Conservation (phyloP, 2,329 filamentous ascomycete genomes). For the Ceratocystis cacaofunesta region DNA sequence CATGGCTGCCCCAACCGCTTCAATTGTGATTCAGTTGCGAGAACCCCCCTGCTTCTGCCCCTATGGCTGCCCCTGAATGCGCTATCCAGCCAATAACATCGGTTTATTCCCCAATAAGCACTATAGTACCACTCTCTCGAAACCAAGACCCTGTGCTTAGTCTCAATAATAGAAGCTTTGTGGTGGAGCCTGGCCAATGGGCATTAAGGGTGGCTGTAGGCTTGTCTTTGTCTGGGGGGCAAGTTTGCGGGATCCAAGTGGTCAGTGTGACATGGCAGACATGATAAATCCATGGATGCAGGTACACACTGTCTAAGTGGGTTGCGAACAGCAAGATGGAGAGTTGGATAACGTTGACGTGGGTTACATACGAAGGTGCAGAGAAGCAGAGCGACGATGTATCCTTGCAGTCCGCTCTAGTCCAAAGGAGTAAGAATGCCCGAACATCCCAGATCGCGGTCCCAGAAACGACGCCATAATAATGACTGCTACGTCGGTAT, state of each 20-base stretch:
- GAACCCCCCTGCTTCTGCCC: background rate
- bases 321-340: background rate
- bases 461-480: background rate
- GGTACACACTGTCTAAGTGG: background rate
- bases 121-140: background rate
- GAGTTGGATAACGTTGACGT: background rate
- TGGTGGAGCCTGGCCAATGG: background rate
- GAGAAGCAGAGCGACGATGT: background rate
- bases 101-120: background rate
- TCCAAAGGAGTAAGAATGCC: background rate
- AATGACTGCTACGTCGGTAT: background rate
- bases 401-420: background rate
- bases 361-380: background rate
- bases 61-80: background rate
- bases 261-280: background rate
- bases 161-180: background rate
- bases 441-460: background rate
- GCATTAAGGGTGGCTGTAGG: background rate
- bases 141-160: background rate
- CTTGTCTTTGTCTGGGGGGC: background rate
- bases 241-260: background rate
- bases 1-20: background rate
- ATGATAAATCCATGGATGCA: background rate
- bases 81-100: background rate
- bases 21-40: background rate